Evolutionary conservation across 805 yeast genomes (phyloP), one percentile per base, ranked within the genome.

Genomic region (Lachancea sp.): DNA sequence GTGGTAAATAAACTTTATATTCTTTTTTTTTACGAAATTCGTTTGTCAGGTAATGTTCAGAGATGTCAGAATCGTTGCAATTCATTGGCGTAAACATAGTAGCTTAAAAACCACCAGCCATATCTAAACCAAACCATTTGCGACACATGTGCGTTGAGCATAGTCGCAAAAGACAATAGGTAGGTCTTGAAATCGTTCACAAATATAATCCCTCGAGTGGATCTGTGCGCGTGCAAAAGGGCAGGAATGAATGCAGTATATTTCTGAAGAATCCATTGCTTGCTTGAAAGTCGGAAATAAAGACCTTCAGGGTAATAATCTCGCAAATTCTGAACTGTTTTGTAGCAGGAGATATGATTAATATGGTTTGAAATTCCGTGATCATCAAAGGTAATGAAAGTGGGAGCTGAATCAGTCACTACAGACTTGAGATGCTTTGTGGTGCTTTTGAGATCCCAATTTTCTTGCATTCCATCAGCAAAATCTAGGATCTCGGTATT

Each of bases 71-170:
- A 39, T 25, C n/a, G 31, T 17, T 37, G 36, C 15, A 86, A 68
- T 56, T 85, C 89, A 63, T 91, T 90, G 42, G 77, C 75, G 36
- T 81, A 79, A 71, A 86, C 77, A 65, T 88, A 91, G 49, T 90
- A 72, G 48, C 95, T 83, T 13, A 81, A 64, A 5, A 77, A 47
- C 59, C 93, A 70, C 96, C 97, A 93, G 1, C 88, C 82, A 69
- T 85, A 85, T 53, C 99, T 73, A 63, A 83, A 93, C 97, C 97
- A 91, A 8, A 84, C 90, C 85, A 93, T 85, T 63, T 93, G 99
- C 1, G 95, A 79, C 50, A 72, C 72, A 65, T 93, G 98, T 2
- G 85, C 95, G 51, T 73, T 72, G 2, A 81, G 67, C 96, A 91
- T 88, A 3, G 95, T 85, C 0, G 83, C 74, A 44, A 81, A 70